Evolutionary conservation across 106 monocot genomes (phyloP), one percentile per base, ranked within the genome.

Genomic region (Acorus calamus): DNA sequence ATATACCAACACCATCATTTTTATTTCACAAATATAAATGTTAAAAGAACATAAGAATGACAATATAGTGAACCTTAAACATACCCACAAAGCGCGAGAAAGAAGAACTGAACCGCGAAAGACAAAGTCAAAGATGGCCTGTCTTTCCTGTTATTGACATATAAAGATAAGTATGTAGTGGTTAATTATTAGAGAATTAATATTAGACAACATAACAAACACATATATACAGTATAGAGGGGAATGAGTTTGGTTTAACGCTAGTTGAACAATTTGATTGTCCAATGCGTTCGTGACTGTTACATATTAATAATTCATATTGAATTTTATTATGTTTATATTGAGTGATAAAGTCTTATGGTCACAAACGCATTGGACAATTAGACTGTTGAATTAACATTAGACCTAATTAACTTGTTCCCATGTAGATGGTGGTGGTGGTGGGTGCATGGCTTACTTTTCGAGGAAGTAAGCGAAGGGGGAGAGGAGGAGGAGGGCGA

Each of bases 401-500:
- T 28, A 28, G 28, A 28, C 28, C 28, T 28, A 28, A 28, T 28
- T 28, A 28, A 28, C 28, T 1, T 28, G 28, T 28, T 28, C 28
- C 28, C 28, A 28, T 28, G 28, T 28, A 28, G 28, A 8, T 5
- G 11, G 12, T 41, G 14, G 11, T 42, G 8, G 43, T 43, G 56
- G 7, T n/a, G 57, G 47, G 8, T 2, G 7, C 0, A 4, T 49
- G 3, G 3, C 51, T 70, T 86, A 93, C 93, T 94, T 94, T 57
- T 94, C 93, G 5, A 94, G 74, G 66, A 94, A 94, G 65, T 94
- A 94, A 50, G 93, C 93, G 46, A 94, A 94, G 5, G 93, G 93
- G 10, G 84, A 77, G 65, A 94, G 81, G 46, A 94, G 77, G 51
- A 79, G 53, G 54, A 86, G 59, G 50, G 93, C 93, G 67, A 94